Evolutionary conservation across 345 rosid genomes (phyloP), one percentile per base, ranked within the genome.

Genomic region (Lepidium didymum): DNA sequence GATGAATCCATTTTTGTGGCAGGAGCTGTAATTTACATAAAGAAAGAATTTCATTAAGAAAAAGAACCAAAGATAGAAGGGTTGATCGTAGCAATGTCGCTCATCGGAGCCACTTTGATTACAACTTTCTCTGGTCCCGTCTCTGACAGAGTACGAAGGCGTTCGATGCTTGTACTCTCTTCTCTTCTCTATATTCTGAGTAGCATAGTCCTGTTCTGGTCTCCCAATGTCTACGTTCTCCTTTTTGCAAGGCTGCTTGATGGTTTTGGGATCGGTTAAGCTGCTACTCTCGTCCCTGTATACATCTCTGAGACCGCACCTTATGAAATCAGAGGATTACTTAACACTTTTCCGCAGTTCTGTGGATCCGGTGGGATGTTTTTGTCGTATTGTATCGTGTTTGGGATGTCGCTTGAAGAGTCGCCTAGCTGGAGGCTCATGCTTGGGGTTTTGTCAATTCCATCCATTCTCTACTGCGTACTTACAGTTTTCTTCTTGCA

Each of bases 261-360:
- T 76, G 97, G 97, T 8, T 88, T 88, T 68, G 97, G 90, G 8
- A 78, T 91, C 44, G 97, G 97, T 70, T 53, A 88, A 10, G 91
- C 91, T 1, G 96, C 88, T 49, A 91, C 93, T 34, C 89, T 88
- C 5, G 75, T 85, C 66, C 96, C 97, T 0, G 21, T 91, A 38
- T 91, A 91, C 64, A 85, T 91, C 72, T 91, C 96, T 7, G 96
- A 88, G 78, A 91, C 93, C 2, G 96, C 93, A 37, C 97, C 96
- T 21, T 74, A 90, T 13, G 96, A 91, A 33, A 88, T 80, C 64
- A 84, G 97, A 70, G 97, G 97, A 15, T 67, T 55, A 68, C 76
- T 91, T 68, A 86, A 88, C 68, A 91, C 97, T 25, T 86, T 91
- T 45, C 97, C 96, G 0, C 96, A 91, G 56, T 88, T 91, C 36